A percentile compares a stretch with the other conserved stretches of the same genome.
Conservation (phyloP, 1,139 yeast genomes). For the Candida labiduridarum region DNA sequence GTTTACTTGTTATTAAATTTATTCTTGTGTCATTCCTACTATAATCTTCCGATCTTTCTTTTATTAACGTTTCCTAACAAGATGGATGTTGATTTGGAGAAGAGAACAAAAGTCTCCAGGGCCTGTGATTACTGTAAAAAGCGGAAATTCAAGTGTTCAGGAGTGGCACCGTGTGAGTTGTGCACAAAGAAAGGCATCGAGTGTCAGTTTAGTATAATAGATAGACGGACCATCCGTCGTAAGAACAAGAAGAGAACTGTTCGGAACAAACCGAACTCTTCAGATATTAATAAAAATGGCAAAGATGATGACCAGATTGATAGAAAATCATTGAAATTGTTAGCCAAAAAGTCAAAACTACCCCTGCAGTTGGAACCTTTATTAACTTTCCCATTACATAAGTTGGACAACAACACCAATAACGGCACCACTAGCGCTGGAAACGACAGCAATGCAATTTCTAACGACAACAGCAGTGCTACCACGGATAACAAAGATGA, state of each 20-base stretch:
- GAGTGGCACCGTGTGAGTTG: constrained; percentile 29
- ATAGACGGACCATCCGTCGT: constrained; percentile 19
- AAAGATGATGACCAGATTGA: constrained; percentile 13
- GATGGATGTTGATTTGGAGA: constrained; percentile 15
- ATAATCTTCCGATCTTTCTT: too few species aligned
- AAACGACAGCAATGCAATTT: neutral
- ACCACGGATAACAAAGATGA: neutral
- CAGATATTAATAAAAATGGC: neutral
- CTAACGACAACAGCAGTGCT: neutral
- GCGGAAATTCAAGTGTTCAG: constrained; percentile 37
- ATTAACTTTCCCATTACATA: constrained; percentile 16
- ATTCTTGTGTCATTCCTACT: too few species aligned
- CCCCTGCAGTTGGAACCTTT: constrained; percentile 16
- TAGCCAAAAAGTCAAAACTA: constrained; percentile 10
- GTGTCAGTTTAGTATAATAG: constrained; percentile 30
- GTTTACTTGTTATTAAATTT: too few species aligned
- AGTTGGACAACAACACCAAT: constrained; percentile 10
- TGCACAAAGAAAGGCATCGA: constrained; percentile 27
- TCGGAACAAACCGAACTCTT: neutral
- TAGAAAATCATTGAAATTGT: constrained; percentile 11
- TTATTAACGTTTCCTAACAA: neutral
- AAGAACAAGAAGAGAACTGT: constrained; percentile 16
- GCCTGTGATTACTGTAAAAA: constrained; percentile 45
- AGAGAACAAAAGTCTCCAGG: constrained; percentile 33
- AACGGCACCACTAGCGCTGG: neutral